Evolutionary conservation across 2,329 filamentous ascomycete species (phyloP).

Genomic region (Parafenestella ontariensis): DNA sequence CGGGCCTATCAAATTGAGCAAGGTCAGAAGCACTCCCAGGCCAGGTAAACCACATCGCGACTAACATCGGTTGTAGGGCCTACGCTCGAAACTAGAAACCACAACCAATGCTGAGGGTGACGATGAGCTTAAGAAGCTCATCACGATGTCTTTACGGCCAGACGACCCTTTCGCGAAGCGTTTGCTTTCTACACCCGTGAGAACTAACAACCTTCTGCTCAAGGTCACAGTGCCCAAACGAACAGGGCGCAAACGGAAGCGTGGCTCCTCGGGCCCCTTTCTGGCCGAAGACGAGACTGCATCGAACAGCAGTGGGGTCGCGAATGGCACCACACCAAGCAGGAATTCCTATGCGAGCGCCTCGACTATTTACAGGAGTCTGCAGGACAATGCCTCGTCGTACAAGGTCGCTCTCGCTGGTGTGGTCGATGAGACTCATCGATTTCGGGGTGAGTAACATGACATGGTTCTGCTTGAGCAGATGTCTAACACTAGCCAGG

Average conservation of each 20-base stretch:
- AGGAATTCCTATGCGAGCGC: conserved; percentile 27
- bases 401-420: conserved; percentile 77
- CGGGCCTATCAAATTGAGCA: conserved; percentile 61
- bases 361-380: conserved; percentile 62
- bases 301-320: neutral
- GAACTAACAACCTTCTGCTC: conserved; percentile 83
- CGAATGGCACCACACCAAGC: neutral
- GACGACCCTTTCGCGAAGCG: conserved; percentile 81
- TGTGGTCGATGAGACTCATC: conserved; percentile 78
- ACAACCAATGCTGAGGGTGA: conserved; percentile 26
- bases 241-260: conserved; percentile 85
- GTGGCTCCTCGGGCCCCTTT: conserved; percentile 73
- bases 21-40: conserved; percentile 46
- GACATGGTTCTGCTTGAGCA: neutral
- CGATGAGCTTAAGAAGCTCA: conserved; percentile 55
- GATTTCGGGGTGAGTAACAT: conserved; percentile 72
- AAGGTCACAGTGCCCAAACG: conserved; percentile 86
- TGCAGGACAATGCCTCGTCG: conserved; percentile 72
- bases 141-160: conserved; percentile 78
- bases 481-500: conserved; percentile 52
- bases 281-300: conserved; percentile 42
- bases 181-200: conserved; percentile 75
- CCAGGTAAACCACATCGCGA: neutral
- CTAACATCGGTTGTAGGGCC: conserved; percentile 29
- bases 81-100: conserved; percentile 37